Evolutionary conservation across 257 asterid genomes (phyloP).

Genomic region (Solanum clarkiae): DNA sequence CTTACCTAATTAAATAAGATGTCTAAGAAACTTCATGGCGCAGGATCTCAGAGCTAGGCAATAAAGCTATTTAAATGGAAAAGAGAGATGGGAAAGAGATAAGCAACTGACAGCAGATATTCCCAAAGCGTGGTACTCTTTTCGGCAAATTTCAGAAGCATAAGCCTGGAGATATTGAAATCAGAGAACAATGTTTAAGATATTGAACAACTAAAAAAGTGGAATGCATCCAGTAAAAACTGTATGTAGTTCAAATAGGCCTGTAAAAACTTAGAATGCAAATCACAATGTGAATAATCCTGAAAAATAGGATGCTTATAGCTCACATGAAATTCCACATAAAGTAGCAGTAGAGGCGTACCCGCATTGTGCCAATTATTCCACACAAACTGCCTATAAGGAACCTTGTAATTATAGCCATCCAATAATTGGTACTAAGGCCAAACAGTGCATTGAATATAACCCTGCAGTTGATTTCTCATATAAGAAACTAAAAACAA

Average conservation of each 20-base stretch:
- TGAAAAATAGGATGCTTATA: not conserved
- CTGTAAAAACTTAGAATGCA: not conserved
- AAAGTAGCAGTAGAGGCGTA: conserved; percentile 1
- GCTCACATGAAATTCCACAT: not conserved
- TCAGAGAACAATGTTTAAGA: not conserved
- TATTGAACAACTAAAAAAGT: not conserved
- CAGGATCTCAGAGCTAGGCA: not conserved
- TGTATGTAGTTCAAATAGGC: not conserved
- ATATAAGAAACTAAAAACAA: not conserved
- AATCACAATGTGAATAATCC: not conserved
- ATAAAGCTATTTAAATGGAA: not conserved
- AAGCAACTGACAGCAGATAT: conserved; percentile 55
- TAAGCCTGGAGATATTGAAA: conserved; percentile 47
- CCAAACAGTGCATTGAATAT: conserved; percentile 79
- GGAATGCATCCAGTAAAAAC: not conserved
- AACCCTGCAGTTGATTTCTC: conserved; percentile 29
- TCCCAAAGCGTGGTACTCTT: conserved; percentile 55
- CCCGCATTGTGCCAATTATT: conserved; percentile 71
- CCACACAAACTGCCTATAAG: conserved; percentile 75
- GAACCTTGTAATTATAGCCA: conserved; percentile 69
- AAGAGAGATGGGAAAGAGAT: not conserved
- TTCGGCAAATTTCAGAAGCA: conserved; percentile 71
- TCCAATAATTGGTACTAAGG: conserved; percentile 59
- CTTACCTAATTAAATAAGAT: conserved; percentile 32
- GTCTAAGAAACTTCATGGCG: not conserved